Evolutionary conservation across 2,329 filamentous ascomycete species (phyloP).

Genomic region (Thelonectria discophora): DNA sequence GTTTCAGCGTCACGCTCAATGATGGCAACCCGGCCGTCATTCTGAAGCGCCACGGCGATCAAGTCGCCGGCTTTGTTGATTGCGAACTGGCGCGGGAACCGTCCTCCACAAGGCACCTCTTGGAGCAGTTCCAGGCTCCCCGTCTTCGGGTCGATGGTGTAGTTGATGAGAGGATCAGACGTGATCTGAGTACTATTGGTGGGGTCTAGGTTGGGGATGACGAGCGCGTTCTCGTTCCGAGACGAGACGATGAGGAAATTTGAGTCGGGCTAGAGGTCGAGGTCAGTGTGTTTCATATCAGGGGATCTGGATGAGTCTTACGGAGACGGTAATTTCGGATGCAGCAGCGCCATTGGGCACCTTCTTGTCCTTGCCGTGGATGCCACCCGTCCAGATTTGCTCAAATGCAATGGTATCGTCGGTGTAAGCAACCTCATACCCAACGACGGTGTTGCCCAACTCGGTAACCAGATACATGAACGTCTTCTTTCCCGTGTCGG

Average conservation of each 20-base stretch:
- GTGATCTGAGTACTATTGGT: constrained; percentile 54
- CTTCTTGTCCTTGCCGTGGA: constrained; percentile 54
- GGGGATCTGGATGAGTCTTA: constrained; percentile 48
- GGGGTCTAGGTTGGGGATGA: constrained; percentile 55
- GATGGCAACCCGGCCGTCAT: constrained; percentile 67
- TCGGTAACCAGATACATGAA: constrained; percentile 71
- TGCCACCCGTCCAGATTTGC: constrained; percentile 58
- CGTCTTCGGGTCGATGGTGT: constrained; percentile 61
- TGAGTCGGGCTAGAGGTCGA: constrained; percentile 59
- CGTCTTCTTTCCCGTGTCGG: constrained; percentile 53
- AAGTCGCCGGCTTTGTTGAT: constrained; percentile 71
- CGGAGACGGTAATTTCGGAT: constrained; percentile 67
- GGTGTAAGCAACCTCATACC: constrained; percentile 65
- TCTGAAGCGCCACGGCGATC: constrained; percentile 73
- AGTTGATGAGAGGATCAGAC: constrained; percentile 73
- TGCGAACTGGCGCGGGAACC: constrained; percentile 72
- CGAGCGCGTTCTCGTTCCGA: constrained; percentile 67
- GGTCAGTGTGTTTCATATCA: constrained; percentile 8
- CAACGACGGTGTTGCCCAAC: constrained; percentile 64
- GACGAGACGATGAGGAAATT: constrained; percentile 74
- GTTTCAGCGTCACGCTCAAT: constrained; percentile 66
- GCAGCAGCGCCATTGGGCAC: constrained; percentile 56
- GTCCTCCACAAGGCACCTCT: constrained; percentile 70
- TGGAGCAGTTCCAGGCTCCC: constrained; percentile 66
- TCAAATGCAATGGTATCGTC: constrained; percentile 53